Evolutionary conservation across 2,329 filamentous ascomycete genomes (phyloP).

Genomic region (Pseudogymnoascus sp.): DNA sequence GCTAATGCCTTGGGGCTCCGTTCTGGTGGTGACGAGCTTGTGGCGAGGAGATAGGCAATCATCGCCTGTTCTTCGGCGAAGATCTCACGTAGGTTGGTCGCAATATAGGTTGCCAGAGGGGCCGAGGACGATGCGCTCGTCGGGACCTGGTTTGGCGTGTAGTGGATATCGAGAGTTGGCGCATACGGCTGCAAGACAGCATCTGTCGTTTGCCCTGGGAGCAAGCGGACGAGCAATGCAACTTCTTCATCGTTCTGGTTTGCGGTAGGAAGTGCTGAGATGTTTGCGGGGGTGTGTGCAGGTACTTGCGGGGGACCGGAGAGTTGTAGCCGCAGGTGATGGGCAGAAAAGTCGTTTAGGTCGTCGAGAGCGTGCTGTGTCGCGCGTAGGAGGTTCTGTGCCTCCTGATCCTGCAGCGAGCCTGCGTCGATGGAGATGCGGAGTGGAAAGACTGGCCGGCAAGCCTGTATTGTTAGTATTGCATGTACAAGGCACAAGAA

Average conservation of each 20-base stretch:
- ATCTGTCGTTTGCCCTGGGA: conserved; percentile 52
- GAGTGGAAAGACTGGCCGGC: conserved; percentile 80
- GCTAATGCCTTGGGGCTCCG: conserved; percentile 40
- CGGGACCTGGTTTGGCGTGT: conserved; percentile 62
- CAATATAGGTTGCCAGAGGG: conserved; percentile 68
- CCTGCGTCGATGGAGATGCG: conserved; percentile 71
- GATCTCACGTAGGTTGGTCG: conserved; percentile 65
- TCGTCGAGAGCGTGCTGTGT: conserved; percentile 83
- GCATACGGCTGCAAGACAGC: conserved; percentile 62
- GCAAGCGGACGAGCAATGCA: conserved; percentile 64
- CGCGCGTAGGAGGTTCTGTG: conserved; percentile 65
- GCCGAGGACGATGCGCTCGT: conserved; percentile 64
- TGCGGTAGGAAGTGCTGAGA: conserved; percentile 9
- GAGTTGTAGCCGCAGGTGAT: conserved; percentile 69
- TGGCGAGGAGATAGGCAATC: conserved; percentile 66
- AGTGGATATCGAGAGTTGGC: conserved; percentile 69
- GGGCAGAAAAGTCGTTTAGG: conserved; percentile 76
- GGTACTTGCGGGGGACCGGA: conserved; percentile 22
- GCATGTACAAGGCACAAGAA: background rate
- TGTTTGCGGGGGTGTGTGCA: conserved; percentile 27
- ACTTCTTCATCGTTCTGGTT: conserved; percentile 39
- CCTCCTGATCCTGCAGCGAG: conserved; percentile 57
- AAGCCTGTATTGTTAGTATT: conserved; percentile 51
- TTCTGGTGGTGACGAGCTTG: conserved; percentile 46
- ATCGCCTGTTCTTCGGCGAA: conserved; percentile 87